Evolutionary conservation across 441 rosid genomes (phyloP).

Genomic region (Erodium moschatum): DNA sequence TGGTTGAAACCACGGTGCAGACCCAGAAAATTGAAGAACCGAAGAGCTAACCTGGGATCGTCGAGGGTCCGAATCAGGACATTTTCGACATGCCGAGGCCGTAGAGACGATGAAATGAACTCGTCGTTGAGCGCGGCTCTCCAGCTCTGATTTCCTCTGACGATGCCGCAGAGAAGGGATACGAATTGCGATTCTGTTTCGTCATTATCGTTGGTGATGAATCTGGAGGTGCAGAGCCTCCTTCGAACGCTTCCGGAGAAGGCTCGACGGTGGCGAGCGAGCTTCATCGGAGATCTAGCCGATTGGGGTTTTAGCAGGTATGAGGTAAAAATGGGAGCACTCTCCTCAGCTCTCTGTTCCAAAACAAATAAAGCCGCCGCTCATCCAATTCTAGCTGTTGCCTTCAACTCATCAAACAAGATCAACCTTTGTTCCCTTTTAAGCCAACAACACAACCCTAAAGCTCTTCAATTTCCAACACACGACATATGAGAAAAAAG

Average conservation of each 20-base stretch:
- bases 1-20: constrained; percentile 61
- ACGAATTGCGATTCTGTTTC: constrained; percentile 36
- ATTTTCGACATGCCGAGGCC: constrained; percentile 53
- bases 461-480: too few species aligned
- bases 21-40: constrained; percentile 83
- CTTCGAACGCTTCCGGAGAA: constrained; percentile 15
- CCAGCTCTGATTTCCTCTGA: constrained; percentile 67
- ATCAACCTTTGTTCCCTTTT: too few species aligned
- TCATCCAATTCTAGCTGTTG: too few species aligned
- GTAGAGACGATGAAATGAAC: constrained; percentile 28
- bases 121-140: constrained; percentile 41
- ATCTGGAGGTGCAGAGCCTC: constrained; percentile 22
- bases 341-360: too few species aligned
- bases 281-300: constrained; percentile 31
- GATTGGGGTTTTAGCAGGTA: too few species aligned
- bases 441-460: too few species aligned
- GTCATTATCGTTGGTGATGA: constrained; percentile 18
- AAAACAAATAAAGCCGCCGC: too few species aligned
- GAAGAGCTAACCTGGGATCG: constrained; percentile 59
- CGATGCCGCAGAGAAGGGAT: constrained; percentile 36
- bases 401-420: too few species aligned
- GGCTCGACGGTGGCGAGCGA: constrained; percentile 23
- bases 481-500: too few species aligned
- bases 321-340: too few species aligned
- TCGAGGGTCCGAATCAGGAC: constrained; percentile 47